Percentiles rank a stretch among this genome's conserved stretches.
Evolutionary conservation across 441 rosid species (phyloP).

Genomic region (Mallotus japonicus): DNA sequence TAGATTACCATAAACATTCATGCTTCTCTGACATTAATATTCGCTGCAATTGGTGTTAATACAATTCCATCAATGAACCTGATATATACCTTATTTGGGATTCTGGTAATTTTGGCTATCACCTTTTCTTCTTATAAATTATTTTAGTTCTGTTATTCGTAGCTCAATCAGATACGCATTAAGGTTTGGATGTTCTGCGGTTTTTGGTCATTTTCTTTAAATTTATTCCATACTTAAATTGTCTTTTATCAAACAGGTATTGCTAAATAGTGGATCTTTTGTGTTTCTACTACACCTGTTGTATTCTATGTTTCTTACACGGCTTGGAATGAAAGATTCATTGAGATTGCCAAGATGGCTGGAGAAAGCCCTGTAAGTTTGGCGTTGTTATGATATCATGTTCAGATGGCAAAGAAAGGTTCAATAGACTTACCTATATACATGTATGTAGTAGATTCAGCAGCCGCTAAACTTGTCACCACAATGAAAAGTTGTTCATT

Average conservation of each 20-base stretch:
- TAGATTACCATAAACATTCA: constrained; percentile 90
- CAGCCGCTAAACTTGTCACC: too few relatives aligned
- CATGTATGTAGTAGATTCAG: too few relatives aligned
- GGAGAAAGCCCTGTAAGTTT: constrained; percentile 50
- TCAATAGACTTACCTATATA: too few relatives aligned
- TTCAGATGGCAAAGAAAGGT: background rate
- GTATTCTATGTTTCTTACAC: constrained; percentile 64
- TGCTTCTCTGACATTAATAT: constrained; percentile 67
- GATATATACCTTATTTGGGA: constrained; percentile 67
- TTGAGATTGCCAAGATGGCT: constrained; percentile 80
- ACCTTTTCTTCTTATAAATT: background rate
- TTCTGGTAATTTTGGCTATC: constrained; percentile 45
- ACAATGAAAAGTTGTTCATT: too few relatives aligned
- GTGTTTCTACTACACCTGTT: constrained; percentile 76
- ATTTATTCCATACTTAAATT: background rate
- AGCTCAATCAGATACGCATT: background rate
- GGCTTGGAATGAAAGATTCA: constrained; percentile 80
- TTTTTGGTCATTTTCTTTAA: background rate
- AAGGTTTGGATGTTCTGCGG: background rate
- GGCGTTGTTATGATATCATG: background rate
- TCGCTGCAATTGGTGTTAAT: constrained; percentile 70
- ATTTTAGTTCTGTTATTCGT: too few relatives aligned
- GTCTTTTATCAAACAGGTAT: constrained; percentile 45
- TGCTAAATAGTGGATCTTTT: constrained; percentile 78
- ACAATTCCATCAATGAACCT: constrained; percentile 70